Evolutionary conservation across 108 stramenopile species (phyloP).

Genomic region (Nitzschia putrida): DNA sequence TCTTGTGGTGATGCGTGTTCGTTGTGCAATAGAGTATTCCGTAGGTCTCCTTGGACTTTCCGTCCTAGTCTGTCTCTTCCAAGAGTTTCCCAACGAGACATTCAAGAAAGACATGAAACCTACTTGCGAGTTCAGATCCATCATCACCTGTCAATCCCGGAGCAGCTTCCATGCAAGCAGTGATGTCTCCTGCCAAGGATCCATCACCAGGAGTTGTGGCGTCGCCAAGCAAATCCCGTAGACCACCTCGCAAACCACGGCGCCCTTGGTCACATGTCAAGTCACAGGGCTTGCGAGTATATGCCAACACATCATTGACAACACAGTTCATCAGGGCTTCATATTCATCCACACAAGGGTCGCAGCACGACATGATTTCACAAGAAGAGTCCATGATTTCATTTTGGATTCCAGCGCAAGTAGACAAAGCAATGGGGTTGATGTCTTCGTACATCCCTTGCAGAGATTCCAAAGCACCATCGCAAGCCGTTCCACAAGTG

Average conservation of each 20-base stretch:
- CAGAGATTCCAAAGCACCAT: background rate
- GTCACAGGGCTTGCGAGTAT: background rate
- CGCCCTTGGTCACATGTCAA: background rate
- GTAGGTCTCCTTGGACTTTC: no score
- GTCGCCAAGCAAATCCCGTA: background rate
- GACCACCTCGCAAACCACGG: no score
- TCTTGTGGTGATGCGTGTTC: no score
- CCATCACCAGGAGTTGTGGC: background rate
- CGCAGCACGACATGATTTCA: background rate
- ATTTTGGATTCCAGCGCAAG: background rate
- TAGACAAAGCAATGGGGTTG: constrained; percentile 5
- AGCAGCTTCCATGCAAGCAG: no score
- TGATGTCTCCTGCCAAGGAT: no score
- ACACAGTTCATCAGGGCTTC: constrained; percentile 4
- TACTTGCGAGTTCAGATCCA: no score
- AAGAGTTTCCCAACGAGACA: background rate
- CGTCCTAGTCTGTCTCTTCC: no score
- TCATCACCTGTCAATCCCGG: no score
- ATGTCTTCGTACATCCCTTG: constrained; percentile 1
- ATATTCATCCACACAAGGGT: background rate
- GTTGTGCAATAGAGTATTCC: no score
- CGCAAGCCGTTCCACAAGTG: background rate
- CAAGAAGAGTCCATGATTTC: constrained; percentile 4
- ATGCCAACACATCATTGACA: background rate
- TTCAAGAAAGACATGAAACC: no score